Conservation (phyloP, 192 early-diverging fungal genomes). For the Coemansia sp. region DNA sequence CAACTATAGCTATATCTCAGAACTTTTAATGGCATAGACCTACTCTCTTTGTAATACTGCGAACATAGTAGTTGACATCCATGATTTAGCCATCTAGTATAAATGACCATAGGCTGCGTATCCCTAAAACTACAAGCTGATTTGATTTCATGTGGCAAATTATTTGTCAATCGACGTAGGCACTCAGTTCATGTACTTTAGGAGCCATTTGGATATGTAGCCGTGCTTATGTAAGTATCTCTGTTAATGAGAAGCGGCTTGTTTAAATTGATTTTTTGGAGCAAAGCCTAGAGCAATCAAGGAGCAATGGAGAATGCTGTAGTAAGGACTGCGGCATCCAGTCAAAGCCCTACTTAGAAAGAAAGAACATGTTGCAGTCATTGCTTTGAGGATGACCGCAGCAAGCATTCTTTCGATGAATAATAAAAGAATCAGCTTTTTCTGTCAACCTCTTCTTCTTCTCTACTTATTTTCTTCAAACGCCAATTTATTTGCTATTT, state of each 20-base stretch:
- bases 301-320: background rate
- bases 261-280: too few relatives aligned
- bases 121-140: background rate
- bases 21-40: too few relatives aligned
- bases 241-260: too few relatives aligned
- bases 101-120: background rate
- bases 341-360: too few relatives aligned
- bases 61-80: background rate
- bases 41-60: background rate
- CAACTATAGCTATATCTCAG: too few relatives aligned
- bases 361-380: too few relatives aligned
- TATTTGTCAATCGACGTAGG: too few relatives aligned
- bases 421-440: background rate
- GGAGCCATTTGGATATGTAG: too few relatives aligned
- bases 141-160: background rate
- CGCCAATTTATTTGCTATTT: background rate
- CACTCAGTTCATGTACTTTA: too few relatives aligned
- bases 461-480: background rate
- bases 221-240: too few relatives aligned
- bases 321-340: background rate
- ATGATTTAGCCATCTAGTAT: background rate
- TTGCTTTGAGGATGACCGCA: background rate
- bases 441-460: background rate
- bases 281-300: background rate
- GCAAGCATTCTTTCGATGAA: background rate